phyloP scores from a whole-genome alignment of 768 basidiomycete genomes.

The Termitomyces titanicus region DNA sequence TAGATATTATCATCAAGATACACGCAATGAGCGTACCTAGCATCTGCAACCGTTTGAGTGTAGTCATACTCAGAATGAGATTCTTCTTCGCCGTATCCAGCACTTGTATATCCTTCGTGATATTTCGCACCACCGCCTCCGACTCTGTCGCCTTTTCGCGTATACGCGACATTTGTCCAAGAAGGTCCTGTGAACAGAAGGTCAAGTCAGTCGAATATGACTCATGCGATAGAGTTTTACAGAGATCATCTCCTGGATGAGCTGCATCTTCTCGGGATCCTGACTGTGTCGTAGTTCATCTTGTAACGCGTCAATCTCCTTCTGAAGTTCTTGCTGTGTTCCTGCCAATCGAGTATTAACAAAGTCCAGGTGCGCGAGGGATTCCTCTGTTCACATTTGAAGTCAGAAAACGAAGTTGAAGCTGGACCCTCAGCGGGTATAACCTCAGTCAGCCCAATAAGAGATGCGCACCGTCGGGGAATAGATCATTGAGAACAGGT shows the following conservation, averaged over 20 bases:
- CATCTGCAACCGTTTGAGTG: slow-evolving; percentile 89
- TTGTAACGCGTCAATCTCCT: slow-evolving; percentile 68
- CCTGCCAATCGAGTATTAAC: slow-evolving; percentile 67
- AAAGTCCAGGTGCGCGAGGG: slow-evolving; percentile 66
- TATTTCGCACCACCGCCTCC: slow-evolving; percentile 91
- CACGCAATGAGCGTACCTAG: slow-evolving; percentile 55
- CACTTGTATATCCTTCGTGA: slow-evolving; percentile 95
- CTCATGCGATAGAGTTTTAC: slow-evolving; percentile 37
- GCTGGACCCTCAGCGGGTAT: not conserved
- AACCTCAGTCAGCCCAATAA: slow-evolving; percentile 8
- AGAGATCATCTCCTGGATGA: slow-evolving; percentile 95
- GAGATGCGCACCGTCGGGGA: slow-evolving; percentile 65
- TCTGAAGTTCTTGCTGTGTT: slow-evolving; percentile 65
- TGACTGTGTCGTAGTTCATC: slow-evolving; percentile 70
- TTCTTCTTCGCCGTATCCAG: slow-evolving; percentile 94
- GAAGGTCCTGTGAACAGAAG: slow-evolving; percentile 61
- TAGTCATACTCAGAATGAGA: slow-evolving; percentile 84
- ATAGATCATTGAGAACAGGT: slow-evolving; percentile 62
- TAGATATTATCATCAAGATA: not conserved
- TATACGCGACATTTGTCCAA: slow-evolving; percentile 94
- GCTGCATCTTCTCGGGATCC: slow-evolving; percentile 84
- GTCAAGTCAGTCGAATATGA: not conserved
- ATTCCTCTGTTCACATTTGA: slow-evolving; percentile 52
- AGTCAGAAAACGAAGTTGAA: slow-evolving; percentile 12
- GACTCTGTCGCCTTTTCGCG: slow-evolving; percentile 96